Conservation (phyloP, 805 yeast genomes). For the Candida nanaspora region DNA sequence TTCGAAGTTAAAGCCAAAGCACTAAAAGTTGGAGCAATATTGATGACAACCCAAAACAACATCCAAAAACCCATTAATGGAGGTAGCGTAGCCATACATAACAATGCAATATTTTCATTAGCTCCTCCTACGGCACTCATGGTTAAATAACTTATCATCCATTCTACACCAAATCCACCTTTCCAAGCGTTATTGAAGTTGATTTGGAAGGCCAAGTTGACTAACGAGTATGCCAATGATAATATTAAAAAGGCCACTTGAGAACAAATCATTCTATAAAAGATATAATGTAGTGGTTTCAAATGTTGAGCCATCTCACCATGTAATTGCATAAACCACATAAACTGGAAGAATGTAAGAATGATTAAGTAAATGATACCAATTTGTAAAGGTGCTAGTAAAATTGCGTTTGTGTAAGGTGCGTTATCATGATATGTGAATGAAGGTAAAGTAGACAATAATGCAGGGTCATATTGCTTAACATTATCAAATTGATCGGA, state of each 20-base stretch:
- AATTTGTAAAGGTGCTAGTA: constrained; percentile 64
- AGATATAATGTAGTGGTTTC: constrained; percentile 36
- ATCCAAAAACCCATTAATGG: constrained; percentile 68
- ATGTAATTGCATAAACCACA: constrained; percentile 51
- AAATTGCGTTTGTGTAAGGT: constrained; percentile 43
- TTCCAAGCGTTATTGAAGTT: constrained; percentile 47
- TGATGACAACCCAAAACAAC: constrained; percentile 59
- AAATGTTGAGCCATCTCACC: constrained; percentile 36
- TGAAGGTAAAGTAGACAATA: constrained; percentile 15
- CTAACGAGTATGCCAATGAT: constrained; percentile 50
- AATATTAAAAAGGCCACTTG: constrained; percentile 49
- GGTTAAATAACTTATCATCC: constrained; percentile 62
- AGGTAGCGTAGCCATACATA: constrained; percentile 47
- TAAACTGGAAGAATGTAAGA: constrained; percentile 65
- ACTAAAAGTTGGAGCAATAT: constrained; percentile 62
- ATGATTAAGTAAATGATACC: constrained; percentile 70
- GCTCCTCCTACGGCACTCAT: constrained; percentile 76
- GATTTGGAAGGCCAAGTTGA: constrained; percentile 64
- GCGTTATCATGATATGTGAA: constrained; percentile 32
- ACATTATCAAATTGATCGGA: constrained; percentile 16
- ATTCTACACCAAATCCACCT: constrained; percentile 66
- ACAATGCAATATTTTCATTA: constrained; percentile 55
- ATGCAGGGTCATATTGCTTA: constrained; percentile 4
- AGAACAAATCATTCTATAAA: constrained; percentile 45
- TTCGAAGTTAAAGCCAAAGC: constrained; percentile 52